A percentile compares a stretch with the other conserved stretches of the same genome.
Evolutionary conservation across 768 basidiomycete genomes (phyloP).

Genomic region (Wakefieldia striispora): DNA sequence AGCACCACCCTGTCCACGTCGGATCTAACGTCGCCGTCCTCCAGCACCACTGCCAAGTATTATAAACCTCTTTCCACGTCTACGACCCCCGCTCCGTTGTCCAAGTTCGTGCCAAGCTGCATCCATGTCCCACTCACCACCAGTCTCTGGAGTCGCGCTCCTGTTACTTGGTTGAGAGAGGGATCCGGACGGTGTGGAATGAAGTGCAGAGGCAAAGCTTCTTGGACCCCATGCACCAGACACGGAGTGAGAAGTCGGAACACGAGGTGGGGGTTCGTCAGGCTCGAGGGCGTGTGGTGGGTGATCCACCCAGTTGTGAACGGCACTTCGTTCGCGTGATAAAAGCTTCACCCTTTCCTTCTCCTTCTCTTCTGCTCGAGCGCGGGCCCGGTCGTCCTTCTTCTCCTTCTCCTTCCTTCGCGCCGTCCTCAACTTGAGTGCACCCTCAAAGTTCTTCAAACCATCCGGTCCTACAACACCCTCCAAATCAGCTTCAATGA

Average conservation of each 20-base stretch:
- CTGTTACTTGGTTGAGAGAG: conserved; percentile 38
- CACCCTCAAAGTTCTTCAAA: conserved; percentile 78
- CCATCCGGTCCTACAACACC: conserved; percentile 74
- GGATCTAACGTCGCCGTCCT: conserved; percentile 43
- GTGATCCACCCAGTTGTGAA: conserved; percentile 5
- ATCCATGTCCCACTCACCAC: conserved; percentile 77
- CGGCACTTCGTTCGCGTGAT: conserved; percentile 18
- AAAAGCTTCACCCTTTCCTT: conserved; percentile 47
- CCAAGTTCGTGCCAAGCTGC: conserved; percentile 81
- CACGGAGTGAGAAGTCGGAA: conserved; percentile 10
- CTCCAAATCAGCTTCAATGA: conserved; percentile 84
- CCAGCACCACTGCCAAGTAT: conserved; percentile 66
- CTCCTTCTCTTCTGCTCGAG: conserved; percentile 74
- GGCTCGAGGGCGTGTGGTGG: conserved; percentile 8
- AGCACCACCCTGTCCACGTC: not conserved
- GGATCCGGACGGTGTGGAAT: conserved; percentile 47
- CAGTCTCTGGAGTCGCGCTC: conserved; percentile 29
- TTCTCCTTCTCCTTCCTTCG: conserved; percentile 78
- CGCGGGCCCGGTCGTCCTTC: conserved; percentile 85
- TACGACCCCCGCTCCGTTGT: conserved; percentile 53
- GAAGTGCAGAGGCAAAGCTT: conserved; percentile 80
- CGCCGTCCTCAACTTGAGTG: conserved; percentile 70
- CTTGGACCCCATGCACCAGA: conserved; percentile 74
- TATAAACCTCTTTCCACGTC: conserved; percentile 62
- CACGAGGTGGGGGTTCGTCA: conserved; percentile 13